Evolutionary conservation across 768 basidiomycete species (phyloP).

Genomic region (Boletus pseudopeckii): DNA sequence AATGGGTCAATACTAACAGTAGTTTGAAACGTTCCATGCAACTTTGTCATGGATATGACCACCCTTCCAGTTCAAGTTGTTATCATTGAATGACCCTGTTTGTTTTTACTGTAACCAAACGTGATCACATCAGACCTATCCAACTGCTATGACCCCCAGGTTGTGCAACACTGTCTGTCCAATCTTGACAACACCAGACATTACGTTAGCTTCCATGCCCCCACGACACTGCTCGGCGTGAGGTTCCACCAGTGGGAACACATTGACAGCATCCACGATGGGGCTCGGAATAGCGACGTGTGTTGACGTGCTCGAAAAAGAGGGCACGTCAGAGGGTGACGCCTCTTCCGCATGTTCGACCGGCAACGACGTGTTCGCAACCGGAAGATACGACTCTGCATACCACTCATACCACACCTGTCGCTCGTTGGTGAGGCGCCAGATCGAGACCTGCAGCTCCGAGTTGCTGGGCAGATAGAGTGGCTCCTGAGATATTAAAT

Average conservation of each 20-base stretch:
- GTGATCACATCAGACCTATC: slow-evolving; percentile 62
- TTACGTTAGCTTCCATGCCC: slow-evolving; percentile 18
- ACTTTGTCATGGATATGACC: too few species aligned
- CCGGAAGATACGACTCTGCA: slow-evolving; percentile 85
- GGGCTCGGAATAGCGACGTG: slow-evolving; percentile 55
- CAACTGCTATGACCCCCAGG: slow-evolving; percentile 83
- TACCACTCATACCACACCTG: slow-evolving; percentile 99
- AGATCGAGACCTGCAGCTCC: slow-evolving; percentile 89
- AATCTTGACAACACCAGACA: slow-evolving; percentile 71
- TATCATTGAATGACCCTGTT: too few species aligned
- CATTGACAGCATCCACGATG: slow-evolving; percentile 62
- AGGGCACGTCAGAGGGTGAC: slow-evolving; percentile 16
- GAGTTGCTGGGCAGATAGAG: slow-evolving; percentile 90
- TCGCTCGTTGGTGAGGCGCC: slow-evolving; percentile 86
- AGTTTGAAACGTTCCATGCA: too few species aligned
- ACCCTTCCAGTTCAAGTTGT: too few species aligned
- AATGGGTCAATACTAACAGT: too few species aligned
- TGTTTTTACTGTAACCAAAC: not conserved
- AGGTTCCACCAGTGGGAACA: slow-evolving; percentile 25
- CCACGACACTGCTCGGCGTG: slow-evolving; percentile 10
- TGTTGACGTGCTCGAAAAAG: slow-evolving; percentile 29
- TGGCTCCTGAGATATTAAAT: slow-evolving; percentile 64
- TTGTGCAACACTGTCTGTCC: slow-evolving; percentile 94
- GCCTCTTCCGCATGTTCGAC: slow-evolving; percentile 18
- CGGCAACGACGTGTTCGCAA: slow-evolving; percentile 36